phyloP scores from a whole-genome alignment of 257 asterid species.

The Henckelia pumila region DNA sequence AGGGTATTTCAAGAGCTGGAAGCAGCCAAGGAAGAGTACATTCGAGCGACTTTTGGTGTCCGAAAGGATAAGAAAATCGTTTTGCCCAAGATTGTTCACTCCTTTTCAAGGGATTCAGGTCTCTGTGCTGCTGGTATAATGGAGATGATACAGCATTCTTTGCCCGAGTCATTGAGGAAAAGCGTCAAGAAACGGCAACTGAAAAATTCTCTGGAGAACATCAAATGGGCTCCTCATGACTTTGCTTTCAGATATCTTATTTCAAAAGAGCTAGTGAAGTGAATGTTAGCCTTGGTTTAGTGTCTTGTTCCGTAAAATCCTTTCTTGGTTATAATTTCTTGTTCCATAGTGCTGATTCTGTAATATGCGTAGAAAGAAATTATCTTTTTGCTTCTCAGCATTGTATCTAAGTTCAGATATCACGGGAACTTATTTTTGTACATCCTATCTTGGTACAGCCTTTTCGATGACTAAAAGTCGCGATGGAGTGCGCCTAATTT shows the following conservation, averaged over 20 bases:
- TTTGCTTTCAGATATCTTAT: conserved; percentile 56
- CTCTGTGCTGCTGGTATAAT: conserved; percentile 43
- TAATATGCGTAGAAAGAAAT: not conserved
- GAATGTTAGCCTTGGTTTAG: not conserved
- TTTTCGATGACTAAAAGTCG: not conserved
- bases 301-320: not conserved
- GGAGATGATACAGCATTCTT: conserved; percentile 47
- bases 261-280: conserved; percentile 39
- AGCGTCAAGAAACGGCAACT: conserved; percentile 43
- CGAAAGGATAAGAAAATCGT: conserved; percentile 54
- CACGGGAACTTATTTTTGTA: not conserved
- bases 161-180: conserved; percentile 49
- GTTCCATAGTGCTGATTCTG: not conserved
- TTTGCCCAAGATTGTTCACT: conserved; percentile 47
- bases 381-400: too few relatives aligned
- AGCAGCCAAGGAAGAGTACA: conserved; percentile 57
- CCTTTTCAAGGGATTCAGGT: conserved; percentile 51
- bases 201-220: conserved; percentile 42
- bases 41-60: conserved; percentile 53
- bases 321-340: not conserved
- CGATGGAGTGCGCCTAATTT: not conserved
- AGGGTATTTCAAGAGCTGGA: conserved; percentile 54
- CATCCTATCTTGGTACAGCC: not conserved
- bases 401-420: not conserved
- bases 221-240: conserved; percentile 57